Evolutionary conservation across 2,329 filamentous ascomycete species (phyloP).

Genomic region (Trichoderma asperellum): DNA sequence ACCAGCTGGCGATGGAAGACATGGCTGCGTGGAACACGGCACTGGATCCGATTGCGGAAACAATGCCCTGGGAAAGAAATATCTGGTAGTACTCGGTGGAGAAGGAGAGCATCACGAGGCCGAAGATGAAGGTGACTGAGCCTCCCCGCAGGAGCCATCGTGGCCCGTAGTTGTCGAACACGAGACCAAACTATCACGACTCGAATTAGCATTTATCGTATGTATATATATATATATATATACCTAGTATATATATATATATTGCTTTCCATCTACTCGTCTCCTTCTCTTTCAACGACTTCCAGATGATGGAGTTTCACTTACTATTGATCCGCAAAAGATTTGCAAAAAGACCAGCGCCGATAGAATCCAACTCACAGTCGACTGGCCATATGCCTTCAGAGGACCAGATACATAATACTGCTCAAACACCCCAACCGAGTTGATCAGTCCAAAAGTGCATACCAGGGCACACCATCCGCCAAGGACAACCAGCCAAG

Average conservation of each 20-base stretch:
- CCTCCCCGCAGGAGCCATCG: constrained; percentile 59
- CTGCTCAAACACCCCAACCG: constrained; percentile 59
- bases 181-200: constrained; percentile 52
- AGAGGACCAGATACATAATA: constrained; percentile 60
- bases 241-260: background rate
- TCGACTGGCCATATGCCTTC: constrained; percentile 51
- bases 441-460: constrained; percentile 52
- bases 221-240: background rate
- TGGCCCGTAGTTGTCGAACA: constrained; percentile 69
- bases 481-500: constrained; percentile 61
- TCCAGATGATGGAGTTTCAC: background rate
- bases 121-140: constrained; percentile 61
- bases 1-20: constrained; percentile 55
- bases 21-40: constrained; percentile 50
- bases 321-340: constrained; percentile 53
- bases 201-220: background rate
- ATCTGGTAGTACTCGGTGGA: constrained; percentile 50
- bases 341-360: constrained; percentile 55
- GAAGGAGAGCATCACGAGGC: constrained; percentile 67
- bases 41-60: constrained; percentile 48
- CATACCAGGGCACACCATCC: constrained; percentile 50
- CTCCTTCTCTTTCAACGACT: background rate
- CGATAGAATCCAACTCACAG: constrained; percentile 64
- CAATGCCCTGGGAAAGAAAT: constrained; percentile 49
- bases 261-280: background rate